Evolutionary conservation across 306 rosid genomes (phyloP), one percentile per base, ranked within the genome.

Genomic region (Cercis canadensis): DNA sequence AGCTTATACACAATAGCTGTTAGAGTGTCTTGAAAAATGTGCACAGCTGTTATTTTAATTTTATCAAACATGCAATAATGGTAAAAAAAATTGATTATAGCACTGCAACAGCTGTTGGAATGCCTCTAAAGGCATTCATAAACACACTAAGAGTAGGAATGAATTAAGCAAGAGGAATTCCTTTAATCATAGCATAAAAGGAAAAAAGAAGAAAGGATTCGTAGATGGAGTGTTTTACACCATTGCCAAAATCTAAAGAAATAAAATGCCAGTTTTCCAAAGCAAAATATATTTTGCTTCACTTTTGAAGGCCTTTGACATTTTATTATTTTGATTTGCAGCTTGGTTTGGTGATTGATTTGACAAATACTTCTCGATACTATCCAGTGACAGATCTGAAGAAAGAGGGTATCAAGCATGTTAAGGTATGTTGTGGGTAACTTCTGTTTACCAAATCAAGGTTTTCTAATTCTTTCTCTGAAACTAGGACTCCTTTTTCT

Each of bases 311-410:
- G 53, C 55, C 37, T 62, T 72, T 82, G 49, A 41, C 60, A 33
- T 40, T 61, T 39, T 76, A 39, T 78, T 78, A 70, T 57, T 50
- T 69, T 56, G 72, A 44, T 78, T 80, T 89, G 79, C 96, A 95
- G 99, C 96, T 95, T 69, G 99, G 99, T 83, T 73, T 95, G 76
- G 96, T 95, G 85, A 95, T 95, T 76, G 99, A 95, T 80, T 85
- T 95, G 92, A 85, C 99, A 11, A 91, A 95, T 74, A 91, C 99
- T 43, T 66, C 89, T 10, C 96, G 99, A 53, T 89, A 95, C 78
- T 95, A 95, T 87, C 84, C 87, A 55, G 88, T 88, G 61, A 3
- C 77, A 13, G 99, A 95, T 75, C 80, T 95, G 66, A 95, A 92
- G 85, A 89, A 86, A 81, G 99, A 95, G 89, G 92, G 96, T 57